Base-by-base conservation (phyloP, 106 monocot species). In the Dactylorhiza incarnata region DNA sequence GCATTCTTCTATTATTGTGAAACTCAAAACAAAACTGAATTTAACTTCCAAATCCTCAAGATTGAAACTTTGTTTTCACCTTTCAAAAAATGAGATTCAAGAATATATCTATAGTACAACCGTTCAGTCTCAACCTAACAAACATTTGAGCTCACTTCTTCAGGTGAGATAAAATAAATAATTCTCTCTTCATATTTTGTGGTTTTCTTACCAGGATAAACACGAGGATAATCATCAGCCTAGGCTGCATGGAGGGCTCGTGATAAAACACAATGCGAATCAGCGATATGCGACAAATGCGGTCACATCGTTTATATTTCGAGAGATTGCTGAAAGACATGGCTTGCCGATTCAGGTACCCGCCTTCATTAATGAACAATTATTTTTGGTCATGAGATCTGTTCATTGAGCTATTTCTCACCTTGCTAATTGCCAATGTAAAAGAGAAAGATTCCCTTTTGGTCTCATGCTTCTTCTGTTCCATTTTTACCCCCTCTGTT, bases 191-290 rank as follows among this genome's bases (percentile, higher is more conserved):
- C 5, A 1, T 54, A 19, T 4, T 20, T 26, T 2, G 0, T 78
- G 72, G 7, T 78, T 72, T 43, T 73, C 23, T 69, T 83, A n/a
- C 29, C 79, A 99, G 97, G 97, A 99, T 75, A 99, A 91, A 75
- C 97, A 99, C 62, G 97, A 99, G 93, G 97, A 94, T 26, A 91
- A 89, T 73, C 97, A 99, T 85, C 97, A 99, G 81, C 93, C 94
- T 24, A 94, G 89, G 78, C 25, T 99, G 75, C 97, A 99, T 75
- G 83, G 91, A 72, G 97, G 97, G 23, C 94, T 99, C 72, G 97
- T 99, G 46, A 99, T 99, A 45, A 99, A 99, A 67, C 87, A 94
- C 76, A 99, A 94, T 74, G 97, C 97, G 20, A 99, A 94, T 82
- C 97, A 99, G 71, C 84, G 97, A 25, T 99, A 99, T 82, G 97